Evolutionary conservation across 306 rosid species (phyloP), one percentile per base, ranked within the genome.

Genomic region (Rosa multiflora): DNA sequence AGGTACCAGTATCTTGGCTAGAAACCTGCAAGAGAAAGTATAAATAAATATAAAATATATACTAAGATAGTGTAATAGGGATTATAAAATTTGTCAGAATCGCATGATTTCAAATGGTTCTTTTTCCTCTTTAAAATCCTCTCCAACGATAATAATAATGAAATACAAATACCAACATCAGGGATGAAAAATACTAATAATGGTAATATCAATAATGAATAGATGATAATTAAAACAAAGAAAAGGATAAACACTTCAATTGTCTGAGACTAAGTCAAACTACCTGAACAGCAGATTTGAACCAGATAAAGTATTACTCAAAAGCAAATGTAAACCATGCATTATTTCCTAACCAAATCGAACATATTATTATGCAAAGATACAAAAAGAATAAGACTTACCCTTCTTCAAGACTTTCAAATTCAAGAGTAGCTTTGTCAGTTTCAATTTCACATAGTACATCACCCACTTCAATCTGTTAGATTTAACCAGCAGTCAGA

Each of bases 351-450:
- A 1, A 26, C 17, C 52, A 74, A n/a, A 55, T 55, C 9, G 1
- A n/a, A 48, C 46, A 48, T 15, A 42, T 43, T 26, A 18, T 20
- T 29, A 12, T 29, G 68, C 3, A 26, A 75, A 5, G 44, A 11
- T 5, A 23, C 14, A 75, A 67, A 20, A 49, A 70, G 35, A 77
- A 78, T 47, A 73, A 55, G 67, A 72, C 76, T 88, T 88, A 95
- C 99, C 99, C 99, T 85, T 95, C 98, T 85, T 95, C 99, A 75
- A 91, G 97, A 82, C 97, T 84, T 88, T 95, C 99, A 88, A 87
- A 93, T 83, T 95, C 99, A 77, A 95, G 85, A 32, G 98, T 95
- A 68, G 98, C 99, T 88, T 95, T 95, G 85, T 95, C 99, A 26
- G 99, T 95, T 83, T 95, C 99, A 70, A 95, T 95, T 83, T 95